Evolutionary conservation across 1,284 basidiomycete genomes (phyloP).

Genomic region (Cutaneotrichosporon dermatis): DNA sequence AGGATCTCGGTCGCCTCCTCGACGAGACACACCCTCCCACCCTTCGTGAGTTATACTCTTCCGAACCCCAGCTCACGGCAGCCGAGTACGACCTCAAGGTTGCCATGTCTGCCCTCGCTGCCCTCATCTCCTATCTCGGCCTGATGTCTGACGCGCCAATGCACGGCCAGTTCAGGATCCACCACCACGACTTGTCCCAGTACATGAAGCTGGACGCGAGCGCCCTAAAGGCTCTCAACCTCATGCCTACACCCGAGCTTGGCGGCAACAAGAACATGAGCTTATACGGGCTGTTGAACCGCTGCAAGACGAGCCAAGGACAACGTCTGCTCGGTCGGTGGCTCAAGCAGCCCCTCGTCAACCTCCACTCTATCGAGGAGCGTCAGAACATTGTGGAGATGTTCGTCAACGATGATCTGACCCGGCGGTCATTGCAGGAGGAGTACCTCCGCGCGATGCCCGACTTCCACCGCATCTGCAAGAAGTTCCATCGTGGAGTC

Average conservation of each 20-base stretch:
- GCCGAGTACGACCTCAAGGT: slow-evolving; percentile 75
- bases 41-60: slow-evolving; percentile 50
- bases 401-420: slow-evolving; percentile 73
- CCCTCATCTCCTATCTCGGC: slow-evolving; percentile 75
- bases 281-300: slow-evolving; percentile 83
- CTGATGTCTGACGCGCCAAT: slow-evolving; percentile 79
- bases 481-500: slow-evolving; percentile 79
- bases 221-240: slow-evolving; percentile 82
- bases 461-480: slow-evolving; percentile 87
- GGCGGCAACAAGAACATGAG: slow-evolving; percentile 70
- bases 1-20: slow-evolving; percentile 77
- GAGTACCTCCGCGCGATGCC: slow-evolving; percentile 88
- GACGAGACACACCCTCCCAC: slow-evolving; percentile 52
- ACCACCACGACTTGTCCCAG: slow-evolving; percentile 84
- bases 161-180: slow-evolving; percentile 73
- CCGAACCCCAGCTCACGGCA: slow-evolving; percentile 30
- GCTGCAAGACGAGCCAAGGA: slow-evolving; percentile 95
- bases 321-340: slow-evolving; percentile 84
- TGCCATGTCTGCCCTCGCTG: slow-evolving; percentile 75
- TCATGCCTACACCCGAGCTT: slow-evolving; percentile 68
- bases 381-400: slow-evolving; percentile 82
- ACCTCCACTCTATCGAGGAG: slow-evolving; percentile 83
- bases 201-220: slow-evolving; percentile 96
- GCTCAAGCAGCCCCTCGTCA: slow-evolving; percentile 95
- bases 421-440: slow-evolving; percentile 61